These are phyloP conservation scores for Escovopsis sp. DNA, from an alignment of 2,329 filamentous ascomycete species.

Conservation along the genomic window DNA sequence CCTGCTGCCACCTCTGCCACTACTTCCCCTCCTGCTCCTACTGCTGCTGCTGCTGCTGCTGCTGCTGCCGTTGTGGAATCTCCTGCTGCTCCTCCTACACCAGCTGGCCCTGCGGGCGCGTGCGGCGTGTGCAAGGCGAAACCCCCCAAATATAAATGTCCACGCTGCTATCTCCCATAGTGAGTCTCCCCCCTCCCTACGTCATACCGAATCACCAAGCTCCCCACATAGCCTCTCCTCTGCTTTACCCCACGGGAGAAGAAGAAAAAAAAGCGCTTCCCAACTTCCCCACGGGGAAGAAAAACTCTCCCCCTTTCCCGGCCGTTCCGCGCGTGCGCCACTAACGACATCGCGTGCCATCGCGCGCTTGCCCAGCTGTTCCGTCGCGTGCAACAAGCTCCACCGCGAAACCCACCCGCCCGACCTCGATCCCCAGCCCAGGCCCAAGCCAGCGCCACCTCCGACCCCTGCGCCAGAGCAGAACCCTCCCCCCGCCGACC, in stretches of 20 bases:
- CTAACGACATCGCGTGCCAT: too few species aligned
- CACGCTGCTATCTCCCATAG: conserved; percentile 43
- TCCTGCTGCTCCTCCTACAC: too few species aligned
- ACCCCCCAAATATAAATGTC: conserved; percentile 46
- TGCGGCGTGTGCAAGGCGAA: conserved; percentile 39
- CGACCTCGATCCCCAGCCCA: conserved; percentile 17
- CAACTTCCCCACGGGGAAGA: too few species aligned
- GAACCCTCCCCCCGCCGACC: conserved; percentile 7
- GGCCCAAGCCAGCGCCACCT: neutral
- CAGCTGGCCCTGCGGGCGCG: conserved; percentile 5
- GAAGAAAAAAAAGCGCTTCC: too few species aligned
- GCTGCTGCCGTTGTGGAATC: too few species aligned
- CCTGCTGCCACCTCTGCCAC: neutral
- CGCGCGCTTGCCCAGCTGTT: conserved; percentile 33
- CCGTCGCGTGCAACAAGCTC: conserved; percentile 37
- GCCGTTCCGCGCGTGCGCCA: too few species aligned
- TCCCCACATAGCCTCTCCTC: conserved; percentile 1
- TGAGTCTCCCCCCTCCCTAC: conserved; percentile 23
- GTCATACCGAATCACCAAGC: too few species aligned
- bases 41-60: too few species aligned
- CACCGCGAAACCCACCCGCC: conserved; percentile 35
- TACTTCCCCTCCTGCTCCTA: too few species aligned
- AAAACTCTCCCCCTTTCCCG: too few species aligned
- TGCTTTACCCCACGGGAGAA: neutral
- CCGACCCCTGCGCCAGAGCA: conserved; percentile 1